Base-by-base conservation (phyloP, 176 grass and related monocot species). In the Musa acuminata region DNA sequence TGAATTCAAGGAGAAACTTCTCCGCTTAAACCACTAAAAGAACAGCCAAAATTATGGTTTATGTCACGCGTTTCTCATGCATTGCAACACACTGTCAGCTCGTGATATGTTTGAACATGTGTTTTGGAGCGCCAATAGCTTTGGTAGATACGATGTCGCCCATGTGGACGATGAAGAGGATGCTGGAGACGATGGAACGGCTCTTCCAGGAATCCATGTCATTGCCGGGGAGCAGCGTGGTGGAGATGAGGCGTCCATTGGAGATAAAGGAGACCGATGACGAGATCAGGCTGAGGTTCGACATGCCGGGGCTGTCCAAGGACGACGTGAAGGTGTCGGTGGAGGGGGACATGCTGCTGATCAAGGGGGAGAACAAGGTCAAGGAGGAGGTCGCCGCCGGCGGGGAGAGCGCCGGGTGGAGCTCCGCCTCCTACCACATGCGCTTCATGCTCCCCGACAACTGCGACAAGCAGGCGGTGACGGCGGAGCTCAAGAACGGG, bases 171-270 rank as follows among this genome's bases (percentile, higher is more conserved):
- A 93, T 93, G 90, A 78, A 82, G 72, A 84, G 88, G 79, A 98
- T 98, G 94, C 72, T 98, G 35, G 87, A 91, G 77, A 91, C 86
- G 16, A 81, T 98, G 90, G 94, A 93, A 84, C 75, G 85, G 16
- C 58, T 98, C 7, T 93, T 91, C 78, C 90, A 89, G 69, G 94
- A 98, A 60, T 66, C 78, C 13, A 53, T 88, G 43, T 81, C 85
- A 10, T 86, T 81, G 58, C 87, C 89, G 0, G 68, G 65, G 68
- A 72, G 70, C 16, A n/a, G 65, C 27, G n/a, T 22, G 14, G 48
- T 78, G 19, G 85, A 91, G 55, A 50, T 78, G 52, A 70, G 85
- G 23, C 35, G 85, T 51, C 88, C 91, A 10, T 88, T 88, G 91
- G 85, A 91, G 54, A 74, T 88, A 26, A 17, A 86, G 74, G 85